A percentile compares a stretch with the other conserved stretches of the same genome.
Evolutionary conservation across 768 basidiomycete genomes (phyloP).

Genomic region (Termitomyces sp.): DNA sequence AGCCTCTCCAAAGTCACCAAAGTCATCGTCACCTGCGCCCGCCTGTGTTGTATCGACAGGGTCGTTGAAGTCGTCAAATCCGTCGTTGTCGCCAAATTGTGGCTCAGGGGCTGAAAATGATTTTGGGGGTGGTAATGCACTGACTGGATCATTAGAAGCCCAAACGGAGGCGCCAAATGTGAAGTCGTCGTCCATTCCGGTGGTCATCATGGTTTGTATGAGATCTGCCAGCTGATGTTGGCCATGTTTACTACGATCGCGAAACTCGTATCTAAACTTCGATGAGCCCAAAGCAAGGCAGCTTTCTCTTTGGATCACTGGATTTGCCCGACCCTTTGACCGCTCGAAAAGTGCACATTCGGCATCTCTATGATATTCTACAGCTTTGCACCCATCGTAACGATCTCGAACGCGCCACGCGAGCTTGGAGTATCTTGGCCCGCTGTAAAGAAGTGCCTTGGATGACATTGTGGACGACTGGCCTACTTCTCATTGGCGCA

Average conservation of each 20-base stretch:
- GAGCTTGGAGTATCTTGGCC: constrained; percentile 69
- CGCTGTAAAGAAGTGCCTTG: constrained; percentile 77
- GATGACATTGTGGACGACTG: constrained; percentile 65
- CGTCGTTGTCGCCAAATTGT: constrained; percentile 26
- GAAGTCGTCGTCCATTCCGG: constrained; percentile 65
- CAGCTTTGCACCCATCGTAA: constrained; percentile 64
- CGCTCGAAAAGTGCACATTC: constrained; percentile 65
- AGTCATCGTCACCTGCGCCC: constrained; percentile 64
- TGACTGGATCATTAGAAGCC: constrained; percentile 41
- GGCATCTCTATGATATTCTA: constrained; percentile 69
- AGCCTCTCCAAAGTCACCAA: constrained; percentile 81
- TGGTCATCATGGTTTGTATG: constrained; percentile 7
- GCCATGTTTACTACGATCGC: neutral
- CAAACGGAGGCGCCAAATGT: constrained; percentile 71
- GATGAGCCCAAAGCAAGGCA: constrained; percentile 19
- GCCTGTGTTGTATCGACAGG: constrained; percentile 36
- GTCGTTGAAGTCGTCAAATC: constrained; percentile 57
- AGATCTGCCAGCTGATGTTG: constrained; percentile 20
- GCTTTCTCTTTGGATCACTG: constrained; percentile 61
- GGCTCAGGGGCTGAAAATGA: constrained; percentile 19
- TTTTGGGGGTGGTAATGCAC: constrained; percentile 22
- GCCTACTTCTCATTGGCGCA: constrained; percentile 48
- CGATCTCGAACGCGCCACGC: constrained; percentile 56
- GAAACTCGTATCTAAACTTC: neutral
- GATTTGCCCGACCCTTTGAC: constrained; percentile 42